Evolutionary conservation across 345 rosid genomes (phyloP), one percentile per base, ranked within the genome.

Genomic region (Carallia brachiata): DNA sequence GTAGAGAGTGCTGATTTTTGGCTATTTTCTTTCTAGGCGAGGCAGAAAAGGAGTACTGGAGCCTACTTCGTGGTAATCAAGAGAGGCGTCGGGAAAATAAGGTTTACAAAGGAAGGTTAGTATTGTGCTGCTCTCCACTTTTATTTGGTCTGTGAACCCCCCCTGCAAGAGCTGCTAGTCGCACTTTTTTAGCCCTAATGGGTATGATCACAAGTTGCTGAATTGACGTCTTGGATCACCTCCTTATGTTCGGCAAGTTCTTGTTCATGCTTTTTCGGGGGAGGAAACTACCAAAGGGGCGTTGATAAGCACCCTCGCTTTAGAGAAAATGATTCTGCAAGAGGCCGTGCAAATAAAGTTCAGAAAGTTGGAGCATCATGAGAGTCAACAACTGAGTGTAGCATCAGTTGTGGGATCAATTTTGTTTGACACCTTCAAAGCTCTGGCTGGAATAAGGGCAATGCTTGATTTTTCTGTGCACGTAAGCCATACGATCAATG

Each of bases 31-130:
- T 32, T 32, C 36, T 75, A 94, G 98, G 98, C 63, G 90, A 90
- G 37, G 88, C 91, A 12, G 98, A 94, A 74, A 85, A 75, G 76
- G 97, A 92, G 54, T 91, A 94, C 69, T 94, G 98, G 97, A 70
- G 73, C 69, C 79, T 68, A 55, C 79, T 90, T 18, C 89, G 87
- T 5, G 88, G 81, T 34, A 73, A 78, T 83, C 86, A 86, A 78
- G 96, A 84, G 15, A 72, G 72, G 70, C 79, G 65, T 67, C 68
- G 82, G 16, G 93, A 73, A 40, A 32, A 32, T 32, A 73, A 70
- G 76, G 84, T 88, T 61, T 78, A 79, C 74, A 77, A 88, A 71
- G 90, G 89, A 83, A 90, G 93, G 96, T 92, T 61, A 72, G 93
- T 78, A 50, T 40, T 36, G 36, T 52, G 36, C 1, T 44, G 6